phyloP scores from a whole-genome alignment of 768 basidiomycete species.

The Lactifluus piperatus region DNA sequence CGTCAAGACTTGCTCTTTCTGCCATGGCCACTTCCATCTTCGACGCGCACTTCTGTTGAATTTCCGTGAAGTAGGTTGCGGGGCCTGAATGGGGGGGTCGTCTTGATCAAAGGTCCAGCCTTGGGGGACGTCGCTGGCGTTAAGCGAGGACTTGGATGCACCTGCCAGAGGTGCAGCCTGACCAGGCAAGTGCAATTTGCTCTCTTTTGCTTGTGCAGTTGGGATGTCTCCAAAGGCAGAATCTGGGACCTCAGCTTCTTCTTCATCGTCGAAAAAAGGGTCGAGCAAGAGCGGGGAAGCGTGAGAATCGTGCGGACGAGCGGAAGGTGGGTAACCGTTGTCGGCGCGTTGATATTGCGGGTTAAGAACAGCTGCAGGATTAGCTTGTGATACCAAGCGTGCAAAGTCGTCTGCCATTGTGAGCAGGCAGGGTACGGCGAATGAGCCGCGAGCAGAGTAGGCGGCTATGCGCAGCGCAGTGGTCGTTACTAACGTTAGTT shows the following conservation, averaged over 20 bases:
- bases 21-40: constrained; percentile 82
- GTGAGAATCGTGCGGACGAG: constrained; percentile 34
- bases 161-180: constrained; percentile 55
- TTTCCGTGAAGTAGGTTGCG: not conserved
- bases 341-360: constrained; percentile 40
- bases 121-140: constrained; percentile 43
- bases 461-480: not conserved
- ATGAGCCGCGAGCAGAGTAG: not conserved
- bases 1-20: constrained; percentile 50
- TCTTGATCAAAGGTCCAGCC: constrained; percentile 73
- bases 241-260: constrained; percentile 56
- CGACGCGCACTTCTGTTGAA: constrained; percentile 22
- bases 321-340: constrained; percentile 53
- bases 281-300: constrained; percentile 43
- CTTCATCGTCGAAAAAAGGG: constrained; percentile 86
- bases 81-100: constrained; percentile 26
- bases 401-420: constrained; percentile 66
- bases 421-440: not conserved
- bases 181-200: constrained; percentile 47
- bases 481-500: not conserved
- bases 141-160: constrained; percentile 38
- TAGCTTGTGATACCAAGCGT: constrained; percentile 61
- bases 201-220: constrained; percentile 38
- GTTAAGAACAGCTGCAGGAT: constrained; percentile 46
- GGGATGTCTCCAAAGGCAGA: constrained; percentile 51